phyloP scores from a whole-genome alignment of 768 basidiomycete genomes.

The Guyanaporus albipodus region DNA sequence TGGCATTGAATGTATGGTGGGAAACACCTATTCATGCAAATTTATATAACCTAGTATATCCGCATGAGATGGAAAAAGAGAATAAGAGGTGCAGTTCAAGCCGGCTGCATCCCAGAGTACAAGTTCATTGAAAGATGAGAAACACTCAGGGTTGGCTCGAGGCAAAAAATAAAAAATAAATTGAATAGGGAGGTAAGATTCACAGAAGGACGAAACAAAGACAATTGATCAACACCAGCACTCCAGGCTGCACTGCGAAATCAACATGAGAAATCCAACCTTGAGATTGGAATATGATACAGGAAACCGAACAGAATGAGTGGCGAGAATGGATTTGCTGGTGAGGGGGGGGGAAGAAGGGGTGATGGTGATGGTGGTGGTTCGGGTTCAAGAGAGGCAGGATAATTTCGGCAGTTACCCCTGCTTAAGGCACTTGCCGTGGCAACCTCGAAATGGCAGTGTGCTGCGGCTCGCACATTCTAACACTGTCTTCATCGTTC shows the following conservation, averaged over 20 bases:
- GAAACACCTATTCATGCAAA: constrained; percentile 6
- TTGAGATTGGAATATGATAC: not conserved
- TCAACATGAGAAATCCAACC: not conserved
- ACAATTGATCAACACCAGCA: not conserved
- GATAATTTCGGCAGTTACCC: constrained; percentile 21
- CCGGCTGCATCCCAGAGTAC: too few relatives aligned
- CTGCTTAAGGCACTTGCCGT: constrained; percentile 29
- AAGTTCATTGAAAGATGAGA: not conserved
- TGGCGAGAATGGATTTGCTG: not conserved
- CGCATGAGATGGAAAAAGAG: too few relatives aligned
- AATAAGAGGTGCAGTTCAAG: too few relatives aligned
- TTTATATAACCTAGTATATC: too few relatives aligned
- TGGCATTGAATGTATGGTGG: constrained; percentile 3
- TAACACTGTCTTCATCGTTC: not conserved
- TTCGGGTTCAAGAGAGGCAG: constrained; percentile 29
- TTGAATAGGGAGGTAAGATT: not conserved
- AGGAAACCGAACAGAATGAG: not conserved
- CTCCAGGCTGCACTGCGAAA: not conserved
- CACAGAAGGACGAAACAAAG: not conserved
- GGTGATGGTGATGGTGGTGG: constrained; percentile 24
- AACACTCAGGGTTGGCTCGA: not conserved
- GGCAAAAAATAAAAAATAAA: not conserved
- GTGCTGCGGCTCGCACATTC: too few relatives aligned
- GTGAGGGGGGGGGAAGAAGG: not conserved
- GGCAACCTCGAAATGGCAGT: constrained; percentile 13